phyloP scores from a whole-genome alignment of 2,329 filamentous ascomycete genomes.

The Fusarium sp. region DNA sequence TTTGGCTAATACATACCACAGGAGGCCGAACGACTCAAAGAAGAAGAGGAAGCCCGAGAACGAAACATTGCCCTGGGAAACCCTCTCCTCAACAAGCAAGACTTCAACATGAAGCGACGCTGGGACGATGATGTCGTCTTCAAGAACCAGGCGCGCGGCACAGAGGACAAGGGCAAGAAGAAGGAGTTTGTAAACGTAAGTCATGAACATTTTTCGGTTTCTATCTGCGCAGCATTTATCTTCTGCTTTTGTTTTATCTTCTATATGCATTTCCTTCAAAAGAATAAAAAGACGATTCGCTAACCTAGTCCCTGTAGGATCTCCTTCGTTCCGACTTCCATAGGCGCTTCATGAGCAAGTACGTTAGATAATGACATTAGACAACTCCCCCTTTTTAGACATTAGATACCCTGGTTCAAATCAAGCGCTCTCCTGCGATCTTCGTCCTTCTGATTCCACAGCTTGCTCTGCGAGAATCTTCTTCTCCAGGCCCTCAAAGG shows the following conservation, averaged over 20 bases:
- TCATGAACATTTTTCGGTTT: conserved; percentile 38
- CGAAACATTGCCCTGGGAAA: conserved; percentile 93
- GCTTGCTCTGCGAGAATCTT: conserved; percentile 67
- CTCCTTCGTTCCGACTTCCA: conserved; percentile 96
- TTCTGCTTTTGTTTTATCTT: conserved; percentile 1
- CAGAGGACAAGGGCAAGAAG: conserved; percentile 88
- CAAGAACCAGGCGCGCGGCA: conserved; percentile 97
- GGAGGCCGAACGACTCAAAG: conserved; percentile 84
- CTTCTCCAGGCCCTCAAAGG: conserved; percentile 83
- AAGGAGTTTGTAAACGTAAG: conserved; percentile 97
- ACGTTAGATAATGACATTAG: conserved; percentile 64
- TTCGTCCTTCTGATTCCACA: conserved; percentile 17
- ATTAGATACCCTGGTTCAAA: conserved; percentile 49
- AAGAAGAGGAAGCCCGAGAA: conserved; percentile 87
- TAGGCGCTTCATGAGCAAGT: conserved; percentile 91
- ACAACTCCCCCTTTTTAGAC: conserved; percentile 39
- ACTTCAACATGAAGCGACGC: conserved; percentile 91
- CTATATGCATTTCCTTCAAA: conserved; percentile 5
- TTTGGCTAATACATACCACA: conserved; percentile 51
- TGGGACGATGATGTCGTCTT: conserved; percentile 99
- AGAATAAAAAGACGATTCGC: conserved; percentile 11
- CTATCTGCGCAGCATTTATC: conserved; percentile 3
- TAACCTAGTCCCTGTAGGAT: conserved; percentile 68
- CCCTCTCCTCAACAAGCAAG: conserved; percentile 87
- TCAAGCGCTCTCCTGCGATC: conserved; percentile 28